Conservation (phyloP, 139 green algal genomes). For the Chlamydomonas schloesseri region DNA sequence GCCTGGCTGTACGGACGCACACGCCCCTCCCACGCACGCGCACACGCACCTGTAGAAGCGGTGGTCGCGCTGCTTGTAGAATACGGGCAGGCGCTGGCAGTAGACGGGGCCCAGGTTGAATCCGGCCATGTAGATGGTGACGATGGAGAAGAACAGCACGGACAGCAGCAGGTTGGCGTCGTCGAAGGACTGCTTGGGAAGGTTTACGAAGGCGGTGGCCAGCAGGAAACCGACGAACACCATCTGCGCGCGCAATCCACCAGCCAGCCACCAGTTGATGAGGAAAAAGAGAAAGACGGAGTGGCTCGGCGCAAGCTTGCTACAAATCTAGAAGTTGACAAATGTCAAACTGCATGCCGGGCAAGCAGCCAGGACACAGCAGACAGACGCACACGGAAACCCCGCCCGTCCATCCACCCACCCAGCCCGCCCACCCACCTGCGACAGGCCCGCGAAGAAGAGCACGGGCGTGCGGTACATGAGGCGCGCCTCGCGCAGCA, state of each 20-base stretch:
- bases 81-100: slow-evolving; percentile 59
- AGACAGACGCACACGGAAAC: neutral
- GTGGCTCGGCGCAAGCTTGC: too few species aligned
- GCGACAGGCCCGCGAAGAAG: slow-evolving; percentile 14
- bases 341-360: too few species aligned
- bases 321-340: too few species aligned
- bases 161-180: slow-evolving; percentile 44
- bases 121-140: neutral
- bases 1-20: too few species aligned
- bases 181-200: neutral
- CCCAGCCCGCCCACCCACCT: neutral
- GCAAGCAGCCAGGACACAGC: neutral
- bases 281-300: too few species aligned
- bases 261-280: too few species aligned
- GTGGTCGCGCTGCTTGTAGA: slow-evolving; percentile 86
- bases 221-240: slow-evolving; percentile 51
- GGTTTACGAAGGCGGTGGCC: slow-evolving; percentile 52
- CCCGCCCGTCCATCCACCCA: too few species aligned
- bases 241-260: too few species aligned
- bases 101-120: neutral
- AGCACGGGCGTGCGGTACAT: neutral
- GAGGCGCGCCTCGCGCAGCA: slow-evolving; percentile 13
- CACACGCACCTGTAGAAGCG: slow-evolving; percentile 69
- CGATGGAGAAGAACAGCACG: slow-evolving; percentile 49
- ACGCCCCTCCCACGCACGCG: neutral